Evolutionary conservation across 768 basidiomycete genomes (phyloP).

Genomic region (Tephrocybe rancida): DNA sequence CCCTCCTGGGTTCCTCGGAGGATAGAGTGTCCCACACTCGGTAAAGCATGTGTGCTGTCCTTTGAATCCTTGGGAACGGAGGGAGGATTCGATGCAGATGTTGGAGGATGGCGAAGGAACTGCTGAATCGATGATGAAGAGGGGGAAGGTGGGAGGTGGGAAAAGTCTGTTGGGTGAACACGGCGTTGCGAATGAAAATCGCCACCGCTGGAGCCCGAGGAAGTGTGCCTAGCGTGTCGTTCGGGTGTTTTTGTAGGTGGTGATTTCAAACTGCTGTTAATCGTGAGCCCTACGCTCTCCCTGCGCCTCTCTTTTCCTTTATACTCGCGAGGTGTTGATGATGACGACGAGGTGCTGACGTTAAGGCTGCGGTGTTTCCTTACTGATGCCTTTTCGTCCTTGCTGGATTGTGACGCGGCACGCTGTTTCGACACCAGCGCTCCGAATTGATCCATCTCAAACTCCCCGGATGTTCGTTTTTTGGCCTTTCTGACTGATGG

Average conservation of each 20-base stretch:
- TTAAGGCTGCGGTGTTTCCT: conserved; percentile 79
- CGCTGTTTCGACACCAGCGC: conserved; percentile 59
- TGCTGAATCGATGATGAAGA: conserved; percentile 90
- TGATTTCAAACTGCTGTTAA: conserved; percentile 39
- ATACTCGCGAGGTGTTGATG: conserved; percentile 35
- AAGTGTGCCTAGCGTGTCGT: conserved; percentile 66
- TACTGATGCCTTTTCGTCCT: conserved; percentile 52
- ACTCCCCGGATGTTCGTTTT: conserved; percentile 83
- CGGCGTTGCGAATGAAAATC: conserved; percentile 58
- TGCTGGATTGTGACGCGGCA: conserved; percentile 30
- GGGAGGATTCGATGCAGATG: conserved; percentile 39
- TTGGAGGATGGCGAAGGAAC: conserved; percentile 63
- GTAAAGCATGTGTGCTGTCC: conserved; percentile 45
- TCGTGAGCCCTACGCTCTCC: conserved; percentile 51
- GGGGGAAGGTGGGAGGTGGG: conserved; percentile 89
- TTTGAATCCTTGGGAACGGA: conserved; percentile 44
- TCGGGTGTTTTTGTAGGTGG: conserved; percentile 36
- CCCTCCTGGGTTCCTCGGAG: conserved; percentile 88
- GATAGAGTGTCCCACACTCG: conserved; percentile 82
- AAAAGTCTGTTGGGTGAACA: conserved; percentile 75
- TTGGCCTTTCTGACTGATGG: conserved; percentile 56
- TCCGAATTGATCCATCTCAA: conserved; percentile 76
- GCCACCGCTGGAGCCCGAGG: conserved; percentile 62
- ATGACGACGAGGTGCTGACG: conserved; percentile 45
- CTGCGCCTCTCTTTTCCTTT: conserved; percentile 58